Evolutionary conservation across 345 rosid species (phyloP), one percentile per base, ranked within the genome.

Genomic region (Aegle marmelos): DNA sequence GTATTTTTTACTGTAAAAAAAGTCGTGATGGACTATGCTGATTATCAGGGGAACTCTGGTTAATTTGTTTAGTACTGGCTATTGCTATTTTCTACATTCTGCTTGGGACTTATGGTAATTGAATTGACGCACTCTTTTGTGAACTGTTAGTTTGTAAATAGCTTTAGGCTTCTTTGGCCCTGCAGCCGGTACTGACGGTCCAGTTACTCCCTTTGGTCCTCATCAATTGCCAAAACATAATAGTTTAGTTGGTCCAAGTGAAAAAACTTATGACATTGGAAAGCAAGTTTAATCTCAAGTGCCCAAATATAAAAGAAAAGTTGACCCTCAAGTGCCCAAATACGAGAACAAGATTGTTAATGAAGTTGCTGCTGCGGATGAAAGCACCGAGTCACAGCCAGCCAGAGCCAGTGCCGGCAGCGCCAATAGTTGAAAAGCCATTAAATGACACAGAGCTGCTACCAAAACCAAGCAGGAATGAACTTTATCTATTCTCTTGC

Each of bases 401-500:
- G 61, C 45, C 45, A 39, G 45, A 78, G 62, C n/a, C 66, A 39
- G 24, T 58, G 2, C 41, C 11, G 0, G 64, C 53, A 3, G 56
- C 21, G 63, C 69, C 78, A 68, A 68, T 27, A 41, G 37, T 72
- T 61, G 67, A 22, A 41, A 79, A 68, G 27, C 13, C 71, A 68
- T 19, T 53, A 48, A 36, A 59, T 34, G 71, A 30, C 0, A 39
- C 28, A 11, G 9, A 61, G 36, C 53, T 22, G 5, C 25, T 10
- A 54, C 5, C 31, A 70, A 72, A 81, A 68, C 71, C 79, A 63
- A 60, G n/a, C n/a, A n/a, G n/a, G n/a, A n/a, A n/a, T n/a, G n/a
- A n/a, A n/a, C n/a, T n/a, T n/a, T n/a, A 39, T 68, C 41, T 78
- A 25, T 90, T 93, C 82, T 87, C 88, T 67, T 87, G 93, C 72